A percentile compares a stretch with the other conserved stretches of the same genome.
Conservation (phyloP, 1,284 basidiomycete species). For the Spongispora temasekensis region DNA sequence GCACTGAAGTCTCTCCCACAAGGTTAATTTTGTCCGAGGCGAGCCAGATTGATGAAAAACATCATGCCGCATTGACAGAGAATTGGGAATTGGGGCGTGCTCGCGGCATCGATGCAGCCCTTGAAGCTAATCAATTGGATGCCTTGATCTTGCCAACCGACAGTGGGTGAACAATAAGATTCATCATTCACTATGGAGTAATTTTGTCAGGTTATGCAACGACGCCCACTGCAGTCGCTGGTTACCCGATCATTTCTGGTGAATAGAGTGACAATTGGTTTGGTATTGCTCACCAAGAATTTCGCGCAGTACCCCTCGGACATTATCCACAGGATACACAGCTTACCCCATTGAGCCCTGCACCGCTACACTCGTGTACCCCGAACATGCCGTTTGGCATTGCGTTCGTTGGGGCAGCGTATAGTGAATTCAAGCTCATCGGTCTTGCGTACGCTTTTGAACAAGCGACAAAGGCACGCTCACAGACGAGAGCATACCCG, state of each 20-base stretch:
- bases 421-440: constrained; percentile 51
- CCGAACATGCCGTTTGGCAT: constrained; percentile 55
- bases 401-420: constrained; percentile 52
- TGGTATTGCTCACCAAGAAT: constrained; percentile 9
- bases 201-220: constrained; percentile 21
- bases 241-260: constrained; percentile 37
- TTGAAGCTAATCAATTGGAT: constrained; percentile 44
- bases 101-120: constrained; percentile 47
- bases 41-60: constrained; percentile 40
- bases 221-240: constrained; percentile 25
- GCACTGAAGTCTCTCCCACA: background rate
- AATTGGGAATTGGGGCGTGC: constrained; percentile 41
- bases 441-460: constrained; percentile 55
- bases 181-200: background rate
- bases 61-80: constrained; percentile 39
- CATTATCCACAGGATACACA: constrained; percentile 39
- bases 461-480: constrained; percentile 52
- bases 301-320: constrained; percentile 45
- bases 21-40: constrained; percentile 43
- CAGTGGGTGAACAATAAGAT: constrained; percentile 21
- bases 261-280: constrained; percentile 1
- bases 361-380: constrained; percentile 31
- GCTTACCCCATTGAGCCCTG: constrained; percentile 26
- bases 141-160: constrained; percentile 46
- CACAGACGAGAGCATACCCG: constrained; percentile 42